Conservation (phyloP, 2,329 filamentous ascomycete genomes). For the Apiospora phragmitis region DNA sequence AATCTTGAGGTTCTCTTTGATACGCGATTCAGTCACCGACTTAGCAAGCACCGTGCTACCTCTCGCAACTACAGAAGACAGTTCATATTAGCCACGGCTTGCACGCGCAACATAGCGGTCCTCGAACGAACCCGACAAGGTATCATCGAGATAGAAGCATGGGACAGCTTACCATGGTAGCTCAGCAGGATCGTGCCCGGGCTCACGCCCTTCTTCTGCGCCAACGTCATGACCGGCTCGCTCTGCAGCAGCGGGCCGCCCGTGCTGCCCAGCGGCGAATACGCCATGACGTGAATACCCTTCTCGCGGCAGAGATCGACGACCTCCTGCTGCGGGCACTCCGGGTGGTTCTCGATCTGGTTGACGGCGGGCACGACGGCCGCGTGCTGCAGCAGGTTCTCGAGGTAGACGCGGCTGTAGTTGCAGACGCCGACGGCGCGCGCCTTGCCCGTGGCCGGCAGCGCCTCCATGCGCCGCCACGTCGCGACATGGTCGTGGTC, state of each 20-base stretch:
- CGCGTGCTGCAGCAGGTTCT: conserved; percentile 51
- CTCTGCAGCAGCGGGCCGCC: conserved; percentile 65
- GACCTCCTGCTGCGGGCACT: conserved; percentile 70
- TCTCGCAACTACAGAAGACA: conserved; percentile 53
- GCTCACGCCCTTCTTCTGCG: conserved; percentile 62
- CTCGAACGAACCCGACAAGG: neutral
- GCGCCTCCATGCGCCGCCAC: conserved; percentile 74
- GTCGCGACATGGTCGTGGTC: conserved; percentile 72
- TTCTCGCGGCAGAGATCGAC: conserved; percentile 67
- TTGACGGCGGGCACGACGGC: conserved; percentile 65
- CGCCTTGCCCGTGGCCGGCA: conserved; percentile 60
- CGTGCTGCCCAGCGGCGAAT: conserved; percentile 66
- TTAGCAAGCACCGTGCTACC: conserved; percentile 73
- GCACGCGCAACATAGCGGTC: conserved; percentile 5
- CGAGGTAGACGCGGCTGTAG: conserved; percentile 57
- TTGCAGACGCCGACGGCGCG: conserved; percentile 58
- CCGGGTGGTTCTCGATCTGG: conserved; percentile 75
- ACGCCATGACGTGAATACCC: conserved; percentile 72
- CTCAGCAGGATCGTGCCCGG: conserved; percentile 67
- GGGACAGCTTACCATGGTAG: conserved; percentile 62
- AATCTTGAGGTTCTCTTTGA: conserved; percentile 69
- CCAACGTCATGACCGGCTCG: conserved; percentile 62
- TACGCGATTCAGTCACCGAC: conserved; percentile 67
- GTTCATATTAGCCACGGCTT: conserved; percentile 29
- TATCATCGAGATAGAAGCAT: neutral